A percentile compares a stretch with the other conserved stretches of the same genome.
Conservation (phyloP, 1,139 yeast genomes). For the Taphrina wiesneri region DNA sequence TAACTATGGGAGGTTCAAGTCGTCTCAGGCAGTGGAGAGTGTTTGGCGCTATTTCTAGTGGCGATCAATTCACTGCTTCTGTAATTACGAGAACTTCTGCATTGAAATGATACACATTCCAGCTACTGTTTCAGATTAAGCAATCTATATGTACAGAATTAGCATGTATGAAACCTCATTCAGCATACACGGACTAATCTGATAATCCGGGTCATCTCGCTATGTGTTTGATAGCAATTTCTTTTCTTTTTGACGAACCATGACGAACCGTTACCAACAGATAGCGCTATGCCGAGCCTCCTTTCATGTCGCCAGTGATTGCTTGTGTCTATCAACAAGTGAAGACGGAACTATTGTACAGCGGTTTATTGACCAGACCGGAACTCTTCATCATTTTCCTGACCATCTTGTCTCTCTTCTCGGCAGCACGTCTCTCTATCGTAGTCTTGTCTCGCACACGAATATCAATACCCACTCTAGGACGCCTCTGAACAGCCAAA, state of each 20-base stretch:
- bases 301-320: not conserved
- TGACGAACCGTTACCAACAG: too few species aligned
- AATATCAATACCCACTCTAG: slow-evolving; percentile 35
- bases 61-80: too few species aligned
- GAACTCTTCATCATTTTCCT: slow-evolving; percentile 11
- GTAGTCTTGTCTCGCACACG: slow-evolving; percentile 35
- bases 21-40: slow-evolving; percentile 16
- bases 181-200: not conserved
- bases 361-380: slow-evolving; percentile 9
- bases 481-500: slow-evolving; percentile 33
- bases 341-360: slow-evolving; percentile 25
- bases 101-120: too few species aligned
- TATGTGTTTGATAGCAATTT: too few species aligned
- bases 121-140: too few species aligned
- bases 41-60: slow-evolving; percentile 27
- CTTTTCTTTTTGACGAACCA: too few species aligned
- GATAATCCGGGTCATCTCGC: too few species aligned
- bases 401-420: slow-evolving; percentile 29
- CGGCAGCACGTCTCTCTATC: slow-evolving; percentile 23
- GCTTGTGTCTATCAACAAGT: not conserved
- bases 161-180: not conserved
- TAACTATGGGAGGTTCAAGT: slow-evolving; percentile 25
- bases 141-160: too few species aligned
- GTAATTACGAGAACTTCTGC: not conserved
- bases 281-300: not conserved